Conservation (phyloP, 2,329 filamentous ascomycete species). For the Colletotrichum limetticola region DNA sequence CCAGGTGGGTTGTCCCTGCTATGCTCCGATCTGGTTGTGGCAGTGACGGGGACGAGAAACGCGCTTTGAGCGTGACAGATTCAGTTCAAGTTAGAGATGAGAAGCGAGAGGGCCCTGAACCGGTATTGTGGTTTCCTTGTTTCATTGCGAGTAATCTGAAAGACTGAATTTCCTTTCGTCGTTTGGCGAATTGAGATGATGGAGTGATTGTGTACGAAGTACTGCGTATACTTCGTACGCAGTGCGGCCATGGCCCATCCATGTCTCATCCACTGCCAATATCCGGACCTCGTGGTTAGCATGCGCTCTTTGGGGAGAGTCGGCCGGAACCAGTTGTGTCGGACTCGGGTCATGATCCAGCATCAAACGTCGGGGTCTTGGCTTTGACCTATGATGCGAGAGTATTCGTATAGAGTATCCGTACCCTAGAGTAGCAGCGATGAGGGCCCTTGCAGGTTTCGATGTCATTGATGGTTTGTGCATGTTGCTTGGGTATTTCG, state of each 20-base stretch:
- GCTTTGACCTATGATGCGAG: neutral
- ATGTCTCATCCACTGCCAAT: slow-evolving; percentile 27
- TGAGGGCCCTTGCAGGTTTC: neutral
- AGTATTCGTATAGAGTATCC: neutral
- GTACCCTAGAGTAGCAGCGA: neutral
- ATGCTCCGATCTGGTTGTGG: neutral
- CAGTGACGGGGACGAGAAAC: slow-evolving; percentile 16
- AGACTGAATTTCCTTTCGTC: neutral
- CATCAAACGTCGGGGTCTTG: slow-evolving; percentile 13
- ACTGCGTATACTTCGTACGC: neutral
- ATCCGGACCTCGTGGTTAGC: slow-evolving; percentile 21
- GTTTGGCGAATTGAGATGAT: neutral
- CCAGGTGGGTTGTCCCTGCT: slow-evolving; percentile 14
- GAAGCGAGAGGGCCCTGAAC: slow-evolving; percentile 14
- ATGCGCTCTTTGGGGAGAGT: slow-evolving; percentile 13
- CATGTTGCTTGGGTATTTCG: neutral
- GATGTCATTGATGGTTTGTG: neutral
- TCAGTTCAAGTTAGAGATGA: slow-evolving; percentile 27
- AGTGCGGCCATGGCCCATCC: slow-evolving; percentile 10
- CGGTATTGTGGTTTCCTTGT: slow-evolving; percentile 17
- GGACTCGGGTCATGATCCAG: slow-evolving; percentile 10
- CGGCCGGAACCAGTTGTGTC: slow-evolving; percentile 7
- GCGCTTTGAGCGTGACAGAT: slow-evolving; percentile 3
- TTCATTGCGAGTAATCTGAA: slow-evolving; percentile 5
- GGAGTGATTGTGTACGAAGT: neutral